Evolutionary conservation across 2,329 filamentous ascomycete genomes (phyloP).

Genomic region (Monilinia vaccinii-corymbosi): DNA sequence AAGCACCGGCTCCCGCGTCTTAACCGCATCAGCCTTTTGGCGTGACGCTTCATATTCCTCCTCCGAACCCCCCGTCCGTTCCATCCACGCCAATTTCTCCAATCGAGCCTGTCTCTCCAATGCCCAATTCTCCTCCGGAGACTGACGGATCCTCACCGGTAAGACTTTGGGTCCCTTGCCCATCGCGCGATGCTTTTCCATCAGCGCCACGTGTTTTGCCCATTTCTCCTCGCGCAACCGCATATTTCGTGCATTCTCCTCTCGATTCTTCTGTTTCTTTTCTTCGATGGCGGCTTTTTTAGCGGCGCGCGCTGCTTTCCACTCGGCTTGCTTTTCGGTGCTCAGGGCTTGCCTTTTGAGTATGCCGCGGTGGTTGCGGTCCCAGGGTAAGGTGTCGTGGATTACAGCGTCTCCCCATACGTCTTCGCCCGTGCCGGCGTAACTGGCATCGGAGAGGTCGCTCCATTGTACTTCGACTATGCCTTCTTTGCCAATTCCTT

Average conservation of each 20-base stretch:
- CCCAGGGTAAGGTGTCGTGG: slow-evolving; percentile 11
- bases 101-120: neutral
- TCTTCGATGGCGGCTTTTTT: neutral
- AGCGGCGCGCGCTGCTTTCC: neutral
- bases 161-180: neutral
- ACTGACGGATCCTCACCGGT: neutral
- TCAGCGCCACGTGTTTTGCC: slow-evolving; percentile 1
- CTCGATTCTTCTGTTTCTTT: neutral
- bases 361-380: neutral
- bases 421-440: slow-evolving; percentile 20
- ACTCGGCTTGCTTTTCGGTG: neutral
- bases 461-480: slow-evolving; percentile 29
- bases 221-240: neutral
- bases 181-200: neutral
- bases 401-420: slow-evolving; percentile 30
- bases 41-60: neutral
- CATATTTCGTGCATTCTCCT: neutral
- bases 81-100: slow-evolving; percentile 1
- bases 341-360: neutral
- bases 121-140: neutral
- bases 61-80: neutral
- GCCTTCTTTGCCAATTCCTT: neutral
- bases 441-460: slow-evolving; percentile 31
- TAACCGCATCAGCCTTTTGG: neutral
- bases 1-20: neutral